Base-by-base conservation (phyloP, 768 basidiomycete species). In the Clitopilus hobsonii region DNA sequence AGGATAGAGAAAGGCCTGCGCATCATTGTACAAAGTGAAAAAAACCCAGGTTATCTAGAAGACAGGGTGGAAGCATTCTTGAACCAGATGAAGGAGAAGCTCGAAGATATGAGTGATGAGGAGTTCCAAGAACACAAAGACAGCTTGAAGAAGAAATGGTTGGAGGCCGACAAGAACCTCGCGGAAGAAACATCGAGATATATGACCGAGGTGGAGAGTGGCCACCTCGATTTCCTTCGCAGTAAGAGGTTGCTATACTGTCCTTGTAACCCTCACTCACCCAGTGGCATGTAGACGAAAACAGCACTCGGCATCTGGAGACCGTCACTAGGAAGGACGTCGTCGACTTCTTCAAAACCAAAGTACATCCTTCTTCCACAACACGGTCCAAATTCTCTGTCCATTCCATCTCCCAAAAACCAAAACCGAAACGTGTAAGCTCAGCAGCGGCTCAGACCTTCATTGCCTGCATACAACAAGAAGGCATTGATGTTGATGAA, bases 1-100 rank as follows among this genome's bases (percentile, higher is more conserved):
- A 74, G 81, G 2, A 85, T 82, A 45, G 82, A 88, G 57, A 79
- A 82, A 58, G 94, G 94, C 6, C 71, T 94, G 57, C 83, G 91
- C 38, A 81, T 98, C 52, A 74, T 94, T 6, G 80, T 98, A 26
- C 97, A 99, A 72, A 91, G 89, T 65, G 94, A 98, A 71, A 85
- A 85, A 54, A 74, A 77, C 8, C 84, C 94, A 7, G 78, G 73
- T 22, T 92, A 89, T 67, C 77, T 98, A 38, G 97, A 98, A 72
- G 74, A 79, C 53, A 85, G 96, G 22, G 88, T 98, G 13, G 94
- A 98, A 54, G 83, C 85, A 2, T 98, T 98, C 76, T 74, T 98
- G 56, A 79, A 83, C 47, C 74, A 75, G 52, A 89, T 94, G 86
- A 83, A 83, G 63, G 69, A 66, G 26, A 80, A 75, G 52, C 72